These are phyloP conservation scores for Penicilliopsis zonata DNA, from an alignment of 495 filamentous ascomycete species.

Conservation along the genomic window DNA sequence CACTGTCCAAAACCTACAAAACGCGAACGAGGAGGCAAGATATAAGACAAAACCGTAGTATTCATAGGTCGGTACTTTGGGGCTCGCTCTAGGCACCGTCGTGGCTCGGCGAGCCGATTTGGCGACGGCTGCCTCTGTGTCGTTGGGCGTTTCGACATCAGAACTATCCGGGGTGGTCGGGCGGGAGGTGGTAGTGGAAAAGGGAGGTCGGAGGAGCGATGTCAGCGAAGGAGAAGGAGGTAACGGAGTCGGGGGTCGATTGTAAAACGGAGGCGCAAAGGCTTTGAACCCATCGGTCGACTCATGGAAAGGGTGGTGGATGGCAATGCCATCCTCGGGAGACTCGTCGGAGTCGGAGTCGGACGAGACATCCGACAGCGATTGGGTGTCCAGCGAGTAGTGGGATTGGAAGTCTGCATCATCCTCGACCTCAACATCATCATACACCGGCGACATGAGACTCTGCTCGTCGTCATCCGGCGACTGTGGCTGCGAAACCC, in stretches of 20 bases:
- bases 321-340: conserved; percentile 19
- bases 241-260: conserved; percentile 74
- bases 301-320: conserved; percentile 29
- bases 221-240: conserved; percentile 91
- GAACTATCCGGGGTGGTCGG: conserved; percentile 87
- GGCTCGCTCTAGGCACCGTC: conserved; percentile 74
- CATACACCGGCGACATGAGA: conserved; percentile 16
- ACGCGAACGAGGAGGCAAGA: conserved; percentile 65
- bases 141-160: conserved; percentile 61
- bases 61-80: conserved; percentile 93
- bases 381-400: conserved; percentile 28
- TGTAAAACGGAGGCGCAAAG: conserved; percentile 83
- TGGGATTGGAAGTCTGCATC: conserved; percentile 38
- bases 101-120: conserved; percentile 51
- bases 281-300: conserved; percentile 36
- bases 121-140: conserved; percentile 50
- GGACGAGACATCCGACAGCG: conserved; percentile 24
- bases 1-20: conserved; percentile 31
- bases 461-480: conserved; percentile 16
- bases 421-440: conserved; percentile 23
- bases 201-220: conserved; percentile 75
- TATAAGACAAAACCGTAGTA: conserved; percentile 99
- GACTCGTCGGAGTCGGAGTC: conserved; percentile 26
- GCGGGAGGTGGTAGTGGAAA: conserved; percentile 59
- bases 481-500: conserved; percentile 10